Evolutionary conservation across 345 rosid genomes (phyloP).

Genomic region (Orychophragmus violaceus): DNA sequence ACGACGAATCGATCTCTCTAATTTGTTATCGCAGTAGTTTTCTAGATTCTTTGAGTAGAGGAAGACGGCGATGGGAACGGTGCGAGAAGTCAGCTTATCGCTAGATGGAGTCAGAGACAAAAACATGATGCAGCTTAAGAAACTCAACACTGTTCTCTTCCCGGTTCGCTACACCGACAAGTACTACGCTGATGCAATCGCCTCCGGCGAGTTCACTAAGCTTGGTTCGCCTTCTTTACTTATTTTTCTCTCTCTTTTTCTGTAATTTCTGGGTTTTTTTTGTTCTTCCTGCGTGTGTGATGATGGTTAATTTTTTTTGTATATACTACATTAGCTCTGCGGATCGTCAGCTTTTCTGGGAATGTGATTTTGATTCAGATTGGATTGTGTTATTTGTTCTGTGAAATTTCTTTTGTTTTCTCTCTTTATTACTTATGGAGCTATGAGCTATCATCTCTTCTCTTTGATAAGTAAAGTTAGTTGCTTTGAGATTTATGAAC

Average conservation of each 20-base stretch:
- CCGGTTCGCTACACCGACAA: slow-evolving; percentile 93
- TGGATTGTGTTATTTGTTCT: neutral
- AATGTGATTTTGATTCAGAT: slow-evolving; percentile 7
- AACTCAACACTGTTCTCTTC: slow-evolving; percentile 85
- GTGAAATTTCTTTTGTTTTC: neutral
- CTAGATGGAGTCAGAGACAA: slow-evolving; percentile 94
- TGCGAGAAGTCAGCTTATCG: slow-evolving; percentile 67
- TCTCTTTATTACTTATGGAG: neutral
- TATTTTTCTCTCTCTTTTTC: neutral
- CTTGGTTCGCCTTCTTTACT: slow-evolving; percentile 49
- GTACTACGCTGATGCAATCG: slow-evolving; percentile 80
- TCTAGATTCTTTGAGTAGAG: slow-evolving; percentile 20
- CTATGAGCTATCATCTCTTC: too few species aligned
- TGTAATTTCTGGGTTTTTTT: neutral
- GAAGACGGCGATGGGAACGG: slow-evolving; percentile 59
- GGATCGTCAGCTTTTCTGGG: neutral
- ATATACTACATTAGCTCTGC: neutral
- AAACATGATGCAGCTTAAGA: slow-evolving; percentile 96
- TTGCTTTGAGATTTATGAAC: slow-evolving; percentile 1
- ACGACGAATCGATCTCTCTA: neutral
- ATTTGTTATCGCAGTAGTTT: neutral
- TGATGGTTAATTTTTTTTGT: neutral
- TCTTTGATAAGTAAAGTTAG: neutral
- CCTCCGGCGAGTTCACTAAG: slow-evolving; percentile 86
- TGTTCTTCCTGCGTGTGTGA: too few species aligned